Percentiles rank a stretch among this genome's conserved stretches.
Evolutionary conservation across 768 basidiomycete genomes (phyloP).

Genomic region (Phylloporus sp.): DNA sequence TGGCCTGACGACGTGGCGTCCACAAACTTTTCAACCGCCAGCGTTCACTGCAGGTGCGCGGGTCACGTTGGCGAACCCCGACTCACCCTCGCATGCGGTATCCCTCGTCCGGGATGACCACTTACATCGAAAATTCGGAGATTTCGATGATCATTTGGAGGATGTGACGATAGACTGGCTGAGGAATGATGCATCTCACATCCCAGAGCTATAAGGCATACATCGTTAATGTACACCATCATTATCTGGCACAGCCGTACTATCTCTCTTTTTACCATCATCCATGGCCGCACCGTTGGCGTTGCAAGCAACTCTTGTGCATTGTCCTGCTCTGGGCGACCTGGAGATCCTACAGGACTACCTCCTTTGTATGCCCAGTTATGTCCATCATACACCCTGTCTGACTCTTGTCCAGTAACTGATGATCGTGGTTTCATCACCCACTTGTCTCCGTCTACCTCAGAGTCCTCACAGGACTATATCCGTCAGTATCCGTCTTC

Average conservation of each 20-base stretch:
- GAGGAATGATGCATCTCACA: constrained; percentile 35
- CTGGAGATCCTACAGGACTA: constrained; percentile 55
- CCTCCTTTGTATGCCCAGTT: constrained; percentile 42
- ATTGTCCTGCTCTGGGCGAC: constrained; percentile 49
- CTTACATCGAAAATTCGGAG: constrained; percentile 60
- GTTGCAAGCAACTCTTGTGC: constrained; percentile 53
- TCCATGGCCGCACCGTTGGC: constrained; percentile 13
- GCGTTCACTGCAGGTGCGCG: constrained; percentile 45
- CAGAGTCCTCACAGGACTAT: constrained; percentile 34
- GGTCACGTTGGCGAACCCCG: constrained; percentile 45
- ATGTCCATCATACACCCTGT: background rate
- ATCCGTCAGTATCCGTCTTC: constrained; percentile 19
- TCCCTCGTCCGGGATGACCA: constrained; percentile 46
- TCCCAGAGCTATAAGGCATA: constrained; percentile 18
- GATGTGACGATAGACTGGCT: constrained; percentile 57
- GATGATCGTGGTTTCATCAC: constrained; percentile 46
- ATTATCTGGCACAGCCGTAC: background rate
- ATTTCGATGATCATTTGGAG: constrained; percentile 83
- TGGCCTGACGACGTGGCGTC: constrained; percentile 45
- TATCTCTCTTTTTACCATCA: background rate
- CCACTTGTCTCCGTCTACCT: constrained; percentile 41
- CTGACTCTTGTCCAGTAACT: constrained; percentile 25
- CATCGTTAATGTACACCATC: too few species aligned
- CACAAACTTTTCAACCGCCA: constrained; percentile 32
- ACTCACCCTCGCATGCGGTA: constrained; percentile 46